A percentile compares a stretch with the other conserved stretches of the same genome.
Evolutionary conservation across 805 yeast species (phyloP).

Genomic region (Blastobotrys mokoenaii): DNA sequence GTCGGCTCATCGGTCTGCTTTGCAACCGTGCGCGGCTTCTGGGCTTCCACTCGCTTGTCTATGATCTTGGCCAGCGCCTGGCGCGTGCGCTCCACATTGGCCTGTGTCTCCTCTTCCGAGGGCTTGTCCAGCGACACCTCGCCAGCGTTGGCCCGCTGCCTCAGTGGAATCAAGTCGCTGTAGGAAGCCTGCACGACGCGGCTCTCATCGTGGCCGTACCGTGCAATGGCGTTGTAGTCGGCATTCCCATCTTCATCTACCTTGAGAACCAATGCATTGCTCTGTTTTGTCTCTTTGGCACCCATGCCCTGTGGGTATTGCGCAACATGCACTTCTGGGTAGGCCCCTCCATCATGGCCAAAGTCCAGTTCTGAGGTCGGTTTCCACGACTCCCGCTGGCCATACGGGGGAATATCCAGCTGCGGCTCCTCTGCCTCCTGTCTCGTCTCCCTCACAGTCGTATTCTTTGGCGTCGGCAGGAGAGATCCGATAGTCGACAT

Average conservation of each 20-base stretch:
- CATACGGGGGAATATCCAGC: conserved; percentile 18
- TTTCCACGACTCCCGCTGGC: conserved; percentile 21
- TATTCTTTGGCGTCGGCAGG: conserved; percentile 3
- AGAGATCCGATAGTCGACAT: conserved; percentile 1
- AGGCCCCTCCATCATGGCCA: conserved; percentile 29
- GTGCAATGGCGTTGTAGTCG: conserved; percentile 27
- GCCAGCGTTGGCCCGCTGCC: conserved; percentile 36
- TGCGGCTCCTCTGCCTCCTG: background rate
- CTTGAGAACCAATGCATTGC: conserved; percentile 24
- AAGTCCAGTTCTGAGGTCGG: conserved; percentile 22
- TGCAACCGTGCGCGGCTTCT: conserved; percentile 23
- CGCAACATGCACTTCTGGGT: conserved; percentile 27
- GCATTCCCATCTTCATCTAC: conserved; percentile 25
- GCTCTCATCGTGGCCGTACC: conserved; percentile 24
- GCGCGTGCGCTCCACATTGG: conserved; percentile 48
- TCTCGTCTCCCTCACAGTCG: background rate
- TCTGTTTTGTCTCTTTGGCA: conserved; percentile 3
- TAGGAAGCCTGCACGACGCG: conserved; percentile 39
- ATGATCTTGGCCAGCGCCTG: conserved; percentile 46
- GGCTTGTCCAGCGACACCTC: conserved; percentile 38
- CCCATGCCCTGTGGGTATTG: conserved; percentile 30
- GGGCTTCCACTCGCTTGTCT: conserved; percentile 33
- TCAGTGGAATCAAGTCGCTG: conserved; percentile 53
- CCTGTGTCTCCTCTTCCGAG: conserved; percentile 36
- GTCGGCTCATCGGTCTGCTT: conserved; percentile 31